A percentile compares a stretch with the other conserved stretches of the same genome.
Conservation (phyloP, 345 rosid genomes). For the Arabis alpina region DNA sequence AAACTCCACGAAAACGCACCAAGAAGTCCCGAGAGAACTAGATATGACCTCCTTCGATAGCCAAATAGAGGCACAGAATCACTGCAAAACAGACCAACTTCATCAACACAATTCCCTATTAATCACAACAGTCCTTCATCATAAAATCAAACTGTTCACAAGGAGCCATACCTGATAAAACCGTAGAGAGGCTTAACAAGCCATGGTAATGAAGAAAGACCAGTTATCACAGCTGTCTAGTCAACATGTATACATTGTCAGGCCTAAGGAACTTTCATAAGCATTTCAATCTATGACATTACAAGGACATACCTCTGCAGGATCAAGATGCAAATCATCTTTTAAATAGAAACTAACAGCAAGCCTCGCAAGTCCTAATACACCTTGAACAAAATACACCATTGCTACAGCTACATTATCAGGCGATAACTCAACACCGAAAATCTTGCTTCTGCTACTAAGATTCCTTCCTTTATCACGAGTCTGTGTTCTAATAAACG, state of each 20-base stretch:
- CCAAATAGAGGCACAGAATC: conserved; percentile 94
- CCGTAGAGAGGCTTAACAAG: conserved; percentile 94
- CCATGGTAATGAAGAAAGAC: conserved; percentile 96
- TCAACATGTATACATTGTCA: conserved; percentile 57
- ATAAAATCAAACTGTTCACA: background rate
- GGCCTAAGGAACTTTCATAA: conserved; percentile 49
- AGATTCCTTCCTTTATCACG: conserved; percentile 47
- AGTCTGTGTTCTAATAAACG: conserved; percentile 39
- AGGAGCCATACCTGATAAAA: conserved; percentile 71
- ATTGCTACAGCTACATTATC: conserved; percentile 92
- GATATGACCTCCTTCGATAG: conserved; percentile 92
- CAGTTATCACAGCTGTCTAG: conserved; percentile 97
- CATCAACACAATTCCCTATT: background rate
- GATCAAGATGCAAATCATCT: conserved; percentile 96
- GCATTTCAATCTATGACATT: conserved; percentile 15
- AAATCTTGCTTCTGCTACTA: conserved; percentile 46
- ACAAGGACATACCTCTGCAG: conserved; percentile 81
- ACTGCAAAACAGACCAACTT: conserved; percentile 50
- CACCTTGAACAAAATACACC: conserved; percentile 99
- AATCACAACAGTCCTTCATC: background rate
- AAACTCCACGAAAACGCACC: conserved; percentile 96
- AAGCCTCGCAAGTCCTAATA: conserved; percentile 87
- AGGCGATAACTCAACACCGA: conserved; percentile 87
- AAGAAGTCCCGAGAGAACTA: conserved; percentile 93
- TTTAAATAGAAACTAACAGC: conserved; percentile 93